These are phyloP conservation scores for Leucoagaricus sp. DNA, from an alignment of 1,284 basidiomycete genomes.

Conservation along the genomic window DNA sequence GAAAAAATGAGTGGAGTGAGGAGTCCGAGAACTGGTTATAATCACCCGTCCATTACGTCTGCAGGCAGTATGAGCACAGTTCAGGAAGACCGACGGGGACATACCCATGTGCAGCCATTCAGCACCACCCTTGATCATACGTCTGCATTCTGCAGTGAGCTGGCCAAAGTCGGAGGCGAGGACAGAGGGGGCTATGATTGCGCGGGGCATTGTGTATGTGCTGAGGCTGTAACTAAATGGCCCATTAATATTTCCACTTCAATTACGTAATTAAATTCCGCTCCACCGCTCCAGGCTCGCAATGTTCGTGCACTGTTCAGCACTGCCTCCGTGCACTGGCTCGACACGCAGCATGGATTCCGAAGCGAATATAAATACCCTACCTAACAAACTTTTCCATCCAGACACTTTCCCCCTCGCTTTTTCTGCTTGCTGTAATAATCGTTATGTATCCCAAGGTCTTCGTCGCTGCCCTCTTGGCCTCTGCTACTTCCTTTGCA, in stretches of 20 bases:
- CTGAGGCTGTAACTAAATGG: background rate
- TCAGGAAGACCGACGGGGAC: constrained; percentile 24
- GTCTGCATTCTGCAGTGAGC: constrained; percentile 87
- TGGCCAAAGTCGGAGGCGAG: constrained; percentile 95
- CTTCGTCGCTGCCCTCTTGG: constrained; percentile 29
- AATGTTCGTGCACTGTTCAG: too few relatives aligned
- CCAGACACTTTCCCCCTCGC: background rate
- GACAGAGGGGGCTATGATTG: constrained; percentile 90
- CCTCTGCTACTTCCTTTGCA: constrained; percentile 26
- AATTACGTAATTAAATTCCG: constrained; percentile 16
- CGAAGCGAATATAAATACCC: background rate
- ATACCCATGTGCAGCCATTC: constrained; percentile 97
- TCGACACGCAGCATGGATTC: background rate
- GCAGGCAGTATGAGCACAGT: constrained; percentile 13
- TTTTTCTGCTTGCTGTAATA: background rate
- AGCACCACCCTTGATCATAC: constrained; percentile 90
- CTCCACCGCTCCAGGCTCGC: too few relatives aligned
- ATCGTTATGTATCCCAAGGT: constrained; percentile 27
- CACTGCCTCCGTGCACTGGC: constrained; percentile 9
- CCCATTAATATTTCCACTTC: constrained; percentile 9
- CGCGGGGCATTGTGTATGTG: constrained; percentile 75
- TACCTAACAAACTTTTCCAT: background rate
- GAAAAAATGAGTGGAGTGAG: constrained; percentile 9
- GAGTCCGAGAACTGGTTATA: constrained; percentile 14
- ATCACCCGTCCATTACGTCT: constrained; percentile 97